phyloP scores from a whole-genome alignment of 1,284 basidiomycete genomes.

The Ustilago tritici region DNA sequence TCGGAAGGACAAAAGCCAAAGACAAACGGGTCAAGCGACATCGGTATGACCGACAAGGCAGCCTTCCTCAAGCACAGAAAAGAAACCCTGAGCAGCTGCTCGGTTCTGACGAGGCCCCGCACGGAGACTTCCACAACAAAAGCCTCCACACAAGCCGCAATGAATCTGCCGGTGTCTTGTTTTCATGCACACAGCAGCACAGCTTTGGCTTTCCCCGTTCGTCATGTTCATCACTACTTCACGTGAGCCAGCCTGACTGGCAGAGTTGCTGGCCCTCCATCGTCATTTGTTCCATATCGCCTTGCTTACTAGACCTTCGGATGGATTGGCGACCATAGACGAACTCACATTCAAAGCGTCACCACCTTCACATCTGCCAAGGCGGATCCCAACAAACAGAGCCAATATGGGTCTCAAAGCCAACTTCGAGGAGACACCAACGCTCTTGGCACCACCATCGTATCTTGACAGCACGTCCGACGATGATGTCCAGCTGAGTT shows the following conservation, averaged over 20 bases:
- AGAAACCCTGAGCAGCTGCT: background rate
- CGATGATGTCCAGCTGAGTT: background rate
- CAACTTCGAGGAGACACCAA: slow-evolving; percentile 43
- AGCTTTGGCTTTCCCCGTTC: background rate
- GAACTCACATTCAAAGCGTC: background rate
- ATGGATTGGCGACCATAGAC: background rate
- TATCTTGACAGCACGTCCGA: slow-evolving; percentile 36
- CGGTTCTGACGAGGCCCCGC: background rate
- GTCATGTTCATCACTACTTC: background rate
- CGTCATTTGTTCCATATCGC: background rate
- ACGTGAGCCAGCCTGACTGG: background rate
- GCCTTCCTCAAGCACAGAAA: background rate
- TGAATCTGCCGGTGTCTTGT: background rate
- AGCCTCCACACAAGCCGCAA: background rate
- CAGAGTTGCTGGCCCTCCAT: background rate
- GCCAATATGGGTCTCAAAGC: slow-evolving; percentile 28
- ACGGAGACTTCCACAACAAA: background rate
- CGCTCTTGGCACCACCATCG: slow-evolving; percentile 35
- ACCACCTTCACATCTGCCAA: background rate
- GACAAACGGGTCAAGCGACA: background rate
- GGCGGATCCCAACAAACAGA: background rate
- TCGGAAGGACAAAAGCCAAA: background rate
- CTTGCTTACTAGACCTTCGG: background rate
- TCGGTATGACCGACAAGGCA: background rate
- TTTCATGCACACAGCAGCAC: background rate